Evolutionary conservation across 176 grass and related monocot species (phyloP).

Genomic region (Sorghum bicolor): DNA sequence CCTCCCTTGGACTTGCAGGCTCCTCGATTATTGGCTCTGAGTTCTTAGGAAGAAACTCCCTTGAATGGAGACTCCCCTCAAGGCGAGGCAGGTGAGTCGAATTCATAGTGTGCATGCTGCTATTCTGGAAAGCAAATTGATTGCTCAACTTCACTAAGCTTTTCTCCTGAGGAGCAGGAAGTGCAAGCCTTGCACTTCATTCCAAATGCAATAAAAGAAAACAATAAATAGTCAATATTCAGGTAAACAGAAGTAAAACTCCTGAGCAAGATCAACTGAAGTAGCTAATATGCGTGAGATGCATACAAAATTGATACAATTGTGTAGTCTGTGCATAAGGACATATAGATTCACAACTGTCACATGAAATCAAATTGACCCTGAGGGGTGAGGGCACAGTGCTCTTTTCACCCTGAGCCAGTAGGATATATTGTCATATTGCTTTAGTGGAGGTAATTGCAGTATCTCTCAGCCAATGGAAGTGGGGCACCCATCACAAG

Average conservation of each 20-base stretch:
- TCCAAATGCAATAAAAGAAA: constrained; percentile 20
- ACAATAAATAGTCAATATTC: constrained; percentile 16
- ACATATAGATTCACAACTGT: constrained; percentile 8
- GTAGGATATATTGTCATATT: constrained; percentile 3
- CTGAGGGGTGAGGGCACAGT: background rate
- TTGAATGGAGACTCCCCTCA: constrained; percentile 31
- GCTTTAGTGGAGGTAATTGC: background rate
- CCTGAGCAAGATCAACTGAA: background rate
- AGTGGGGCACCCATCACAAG: background rate
- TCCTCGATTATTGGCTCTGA: constrained; percentile 91
- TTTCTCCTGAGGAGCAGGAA: constrained; percentile 72
- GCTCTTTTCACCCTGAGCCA: background rate
- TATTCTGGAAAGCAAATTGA: constrained; percentile 38
- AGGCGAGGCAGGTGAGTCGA: constrained; percentile 26
- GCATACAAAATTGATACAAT: background rate
- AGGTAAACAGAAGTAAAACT: constrained; percentile 5
- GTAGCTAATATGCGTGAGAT: background rate
- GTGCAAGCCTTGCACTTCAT: constrained; percentile 70
- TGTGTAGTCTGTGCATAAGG: background rate
- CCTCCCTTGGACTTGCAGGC: constrained; percentile 67
- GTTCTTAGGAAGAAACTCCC: constrained; percentile 32
- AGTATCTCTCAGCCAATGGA: background rate
- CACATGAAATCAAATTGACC: background rate
- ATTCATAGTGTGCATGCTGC: constrained; percentile 17
- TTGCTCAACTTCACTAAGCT: constrained; percentile 38